Evolutionary conservation across 257 asterid genomes (phyloP), one percentile per base, ranked within the genome.

Genomic region (Sherardia arvensis): DNA sequence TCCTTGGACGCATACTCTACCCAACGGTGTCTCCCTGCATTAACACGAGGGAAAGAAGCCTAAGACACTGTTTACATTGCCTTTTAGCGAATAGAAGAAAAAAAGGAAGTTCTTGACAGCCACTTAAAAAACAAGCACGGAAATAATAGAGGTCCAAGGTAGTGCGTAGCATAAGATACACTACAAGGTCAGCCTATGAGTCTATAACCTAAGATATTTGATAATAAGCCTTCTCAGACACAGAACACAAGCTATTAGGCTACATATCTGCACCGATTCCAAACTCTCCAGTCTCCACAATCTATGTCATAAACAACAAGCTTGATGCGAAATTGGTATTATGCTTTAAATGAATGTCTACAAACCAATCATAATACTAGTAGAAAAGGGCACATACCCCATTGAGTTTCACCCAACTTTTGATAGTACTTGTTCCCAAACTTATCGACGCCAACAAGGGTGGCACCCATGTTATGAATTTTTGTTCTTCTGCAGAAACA

Each of bases 1-100:
- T 77, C 73, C 90, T 93, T 93, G 45, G 86, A 77, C 27, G 99
- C 99, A 79, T 93, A 90, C 74, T 93, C 99, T 56, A 93, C 97
- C 99, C 99, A 93, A 80, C 99, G 83, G 70, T 93, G 99, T 71
- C 99, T 80, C 73, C 99, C 99, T 92, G 51, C 22, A 60, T 49
- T 63, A 33, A 60, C 23, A 28, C 21, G 22, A 56, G 38, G 38
- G 23, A 28, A 27, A 49, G 14, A 49, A 9, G 28, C 14, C 26
- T 49, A 21, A 18, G 49, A n/a, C 11, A 5, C 23, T 18, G 55
- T 3, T 7, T 49, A 6, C 0, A 7, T 7, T 58, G n/a, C 26
- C 7, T 64, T 48, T 20, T n/a, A 65, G 45, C 40, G 12, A 49
- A 27, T 0, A 33, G n/a, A n/a, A n/a, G n/a, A n/a, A n/a, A 7